Base-by-base conservation (phyloP, 176 grass and related monocot genomes). In the Oryza nivara region DNA sequence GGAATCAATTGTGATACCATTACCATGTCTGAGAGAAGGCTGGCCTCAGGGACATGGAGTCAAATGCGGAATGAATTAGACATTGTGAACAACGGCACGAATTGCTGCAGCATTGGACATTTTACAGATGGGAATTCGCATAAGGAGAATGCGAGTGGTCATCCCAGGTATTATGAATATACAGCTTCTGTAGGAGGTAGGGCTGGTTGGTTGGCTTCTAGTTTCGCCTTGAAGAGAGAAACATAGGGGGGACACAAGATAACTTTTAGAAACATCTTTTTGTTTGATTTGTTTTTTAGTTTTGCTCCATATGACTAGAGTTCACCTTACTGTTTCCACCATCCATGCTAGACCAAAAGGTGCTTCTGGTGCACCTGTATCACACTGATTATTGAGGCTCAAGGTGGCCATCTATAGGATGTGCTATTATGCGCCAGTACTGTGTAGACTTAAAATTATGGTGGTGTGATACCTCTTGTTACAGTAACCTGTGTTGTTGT, bases 201-300 rank as follows among this genome's bases (percentile, higher is more conserved):
- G 44, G 17, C 6, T 46, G 30, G 9, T n/a, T 11, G 13, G 46
- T n/a, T n/a, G 13, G 46, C 75, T 40, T 76, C 64, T 65, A 46
- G 70, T 60, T 79, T 36, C 20, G 17, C 66, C 25, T 20, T 26
- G 69, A 63, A 70, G 72, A 82, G 72, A 76, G 9, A 58, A 76
- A 73, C 34, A 56, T 70, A 69, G 40, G 40, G 3, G 3, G 30
- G 65, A 40, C n/a, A 40, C n/a, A 64, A 45, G 61, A 15, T 20
- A 41, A 81, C 19, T 12, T 81, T 65, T 77, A 46, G 74, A n/a
- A 28, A 46, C 78, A 67, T 60, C 58, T 72, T 78, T 51, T 82
- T 68, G 58, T 23, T 82, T 10, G 15, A 73, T 58, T 77, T 77
- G 17, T 35, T 76, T 65, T 40, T 68, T 36, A 17, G 26, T 85